phyloP scores from a whole-genome alignment of 345 rosid genomes.

The Acer yangbiense region DNA sequence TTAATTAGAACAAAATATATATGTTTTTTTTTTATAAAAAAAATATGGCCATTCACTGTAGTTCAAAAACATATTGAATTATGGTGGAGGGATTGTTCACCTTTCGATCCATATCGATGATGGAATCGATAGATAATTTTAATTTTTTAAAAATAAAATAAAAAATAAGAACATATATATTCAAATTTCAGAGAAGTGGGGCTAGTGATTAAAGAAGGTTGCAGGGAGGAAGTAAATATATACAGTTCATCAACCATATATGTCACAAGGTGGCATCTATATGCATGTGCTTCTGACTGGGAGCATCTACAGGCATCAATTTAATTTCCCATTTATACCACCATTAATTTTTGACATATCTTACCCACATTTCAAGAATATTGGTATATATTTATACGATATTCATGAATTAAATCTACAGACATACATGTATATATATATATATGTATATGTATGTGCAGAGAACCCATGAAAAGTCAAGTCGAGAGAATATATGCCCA shows the following conservation, averaged over 20 bases:
- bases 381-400: not conserved
- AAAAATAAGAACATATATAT: too few relatives aligned
- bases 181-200: not conserved
- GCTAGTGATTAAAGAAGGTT: not conserved
- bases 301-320: not conserved
- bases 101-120: too few relatives aligned
- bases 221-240: not conserved
- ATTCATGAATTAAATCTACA: too few relatives aligned
- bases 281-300: constrained; percentile 12
- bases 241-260: not conserved
- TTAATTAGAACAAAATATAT: too few relatives aligned
- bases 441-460: not conserved
- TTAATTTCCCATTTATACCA: constrained; percentile 23
- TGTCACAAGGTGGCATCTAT: not conserved
- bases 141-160: too few relatives aligned
- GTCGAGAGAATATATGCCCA: constrained; percentile 22
- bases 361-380: constrained; percentile 1
- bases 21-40: too few relatives aligned
- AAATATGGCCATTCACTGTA: too few relatives aligned
- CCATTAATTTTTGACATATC: not conserved
- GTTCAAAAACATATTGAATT: too few relatives aligned
- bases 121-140: too few relatives aligned
- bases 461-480: constrained; percentile 1
- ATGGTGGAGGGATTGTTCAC: too few relatives aligned
- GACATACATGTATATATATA: not conserved